Evolutionary conservation across 139 green algal genomes (phyloP), one percentile per base, ranked within the genome.

Genomic region (Coelastrella sp.): DNA sequence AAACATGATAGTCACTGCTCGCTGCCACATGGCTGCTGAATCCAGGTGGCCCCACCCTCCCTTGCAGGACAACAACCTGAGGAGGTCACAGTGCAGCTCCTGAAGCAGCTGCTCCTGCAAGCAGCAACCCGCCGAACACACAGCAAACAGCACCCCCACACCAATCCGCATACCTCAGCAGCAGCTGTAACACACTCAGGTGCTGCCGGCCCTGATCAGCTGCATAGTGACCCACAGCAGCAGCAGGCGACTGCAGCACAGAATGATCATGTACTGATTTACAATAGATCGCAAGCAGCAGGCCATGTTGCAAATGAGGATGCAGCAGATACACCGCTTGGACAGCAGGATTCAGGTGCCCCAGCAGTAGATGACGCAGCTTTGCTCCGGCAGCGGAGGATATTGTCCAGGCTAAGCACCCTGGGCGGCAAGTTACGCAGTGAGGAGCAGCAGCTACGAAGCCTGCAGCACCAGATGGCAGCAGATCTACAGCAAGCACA

Each of bases 81-180:
- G n/a, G 12, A 70, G 63, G 12, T 70, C 15, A 58, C 80, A 86
- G 57, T 86, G 80, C 80, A 86, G 24, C 6, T 86, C 9, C 20
- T 86, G 59, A 58, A 86, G 80, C 59, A 86, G 59, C 80, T 86
- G 80, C 80, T 86, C 24, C 59, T 74, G 60, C 80, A 86, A 24
- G 59, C 59, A 20, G 56, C 57, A 7, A 58, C 7, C 9, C 7
- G 19, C 56, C 15, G 79, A 9, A 19, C 20, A 68, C 15, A 49
- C 78, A 84, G 78, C 49, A n/a, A 85, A 6, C 57, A 85, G 58
- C 59, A 66, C 4, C 79, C 25, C 8, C 58, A 4, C 58, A 19
- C 0, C 57, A 19, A 12, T 14, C 25, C 35, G 1, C 12, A 78
- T 8, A 35, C 27, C 78, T 65, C 17, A 60, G 14, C 14, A 60